Percentiles rank a stretch among this genome's conserved stretches.
Evolutionary conservation across 805 yeast species (phyloP).

Genomic region (Tetrapisispora namnaoensis): DNA sequence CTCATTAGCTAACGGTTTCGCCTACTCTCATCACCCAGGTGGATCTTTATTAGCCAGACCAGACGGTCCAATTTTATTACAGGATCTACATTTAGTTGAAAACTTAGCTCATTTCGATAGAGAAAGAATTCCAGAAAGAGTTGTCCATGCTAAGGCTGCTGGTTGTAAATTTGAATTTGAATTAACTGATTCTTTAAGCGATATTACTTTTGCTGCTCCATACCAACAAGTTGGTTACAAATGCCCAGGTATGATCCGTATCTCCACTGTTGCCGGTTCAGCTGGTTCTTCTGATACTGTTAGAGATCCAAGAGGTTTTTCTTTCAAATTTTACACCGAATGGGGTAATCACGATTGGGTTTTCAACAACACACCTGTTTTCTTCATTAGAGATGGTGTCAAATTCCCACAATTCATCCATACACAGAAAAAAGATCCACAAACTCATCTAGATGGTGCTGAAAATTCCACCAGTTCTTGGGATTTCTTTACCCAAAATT

Average conservation of each 20-base stretch:
- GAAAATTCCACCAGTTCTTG: conserved; percentile 43
- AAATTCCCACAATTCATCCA: conserved; percentile 85
- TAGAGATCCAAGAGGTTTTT: conserved; percentile 82
- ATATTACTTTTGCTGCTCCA: conserved; percentile 37
- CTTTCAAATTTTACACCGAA: conserved; percentile 71
- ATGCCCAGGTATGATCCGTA: conserved; percentile 37
- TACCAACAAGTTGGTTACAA: conserved; percentile 35
- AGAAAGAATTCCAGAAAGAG: conserved; percentile 58
- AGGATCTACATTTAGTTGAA: conserved; percentile 50
- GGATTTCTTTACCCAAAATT: conserved; percentile 49
- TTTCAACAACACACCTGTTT: conserved; percentile 77
- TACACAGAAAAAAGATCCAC: conserved; percentile 80
- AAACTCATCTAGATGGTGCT: conserved; percentile 32
- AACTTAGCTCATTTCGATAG: conserved; percentile 51
- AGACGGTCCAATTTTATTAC: conserved; percentile 48
- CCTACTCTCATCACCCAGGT: conserved; percentile 43
- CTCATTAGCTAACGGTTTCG: conserved; percentile 46
- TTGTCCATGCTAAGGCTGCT: conserved; percentile 58
- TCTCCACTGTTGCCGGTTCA: conserved; percentile 84
- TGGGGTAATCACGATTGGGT: conserved; percentile 82
- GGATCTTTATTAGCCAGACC: conserved; percentile 46
- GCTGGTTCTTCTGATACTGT: conserved; percentile 72
- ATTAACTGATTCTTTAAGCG: conserved; percentile 47
- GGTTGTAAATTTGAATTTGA: conserved; percentile 55
- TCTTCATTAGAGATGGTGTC: conserved; percentile 65